These are phyloP conservation scores for Hirsutella minnesotensis DNA, from an alignment of 2,329 filamentous ascomycete species.

Conservation along the genomic window DNA sequence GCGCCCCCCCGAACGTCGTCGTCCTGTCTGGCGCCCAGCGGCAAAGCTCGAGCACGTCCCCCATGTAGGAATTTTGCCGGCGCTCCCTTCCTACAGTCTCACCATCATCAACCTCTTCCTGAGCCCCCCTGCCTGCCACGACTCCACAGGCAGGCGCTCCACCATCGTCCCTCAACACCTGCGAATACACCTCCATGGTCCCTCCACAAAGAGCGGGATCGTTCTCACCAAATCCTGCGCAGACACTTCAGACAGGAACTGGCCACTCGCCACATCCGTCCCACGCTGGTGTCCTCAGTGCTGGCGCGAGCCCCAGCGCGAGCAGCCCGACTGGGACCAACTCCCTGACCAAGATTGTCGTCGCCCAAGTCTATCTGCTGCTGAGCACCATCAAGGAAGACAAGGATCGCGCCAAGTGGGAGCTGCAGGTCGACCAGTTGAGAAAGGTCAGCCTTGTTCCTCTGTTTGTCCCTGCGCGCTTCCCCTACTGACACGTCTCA, in stretches of 20 bases:
- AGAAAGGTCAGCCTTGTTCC: constrained; percentile 58
- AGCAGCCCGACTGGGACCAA: constrained; percentile 50
- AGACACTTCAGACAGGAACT: constrained; percentile 43
- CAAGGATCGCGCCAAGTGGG: constrained; percentile 82
- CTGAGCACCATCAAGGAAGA: constrained; percentile 93
- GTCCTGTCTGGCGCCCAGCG: background rate
- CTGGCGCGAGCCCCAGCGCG: constrained; percentile 49
- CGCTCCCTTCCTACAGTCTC: constrained; percentile 14
- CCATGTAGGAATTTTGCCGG: constrained; percentile 23
- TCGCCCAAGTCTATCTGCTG: constrained; percentile 89
- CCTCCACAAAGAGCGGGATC: constrained; percentile 50
- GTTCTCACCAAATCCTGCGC: constrained; percentile 50
- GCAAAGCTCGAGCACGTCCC: constrained; percentile 4
- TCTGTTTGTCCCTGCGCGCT: background rate
- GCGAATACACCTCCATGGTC: constrained; percentile 39
- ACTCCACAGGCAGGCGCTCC: constrained; percentile 24
- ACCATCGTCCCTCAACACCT: constrained; percentile 17
- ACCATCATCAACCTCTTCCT: constrained; percentile 11
- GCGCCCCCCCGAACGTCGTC: background rate
- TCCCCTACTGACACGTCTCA: background rate
- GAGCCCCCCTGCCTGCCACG: constrained; percentile 22
- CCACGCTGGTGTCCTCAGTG: constrained; percentile 43
- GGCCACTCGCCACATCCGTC: constrained; percentile 46
- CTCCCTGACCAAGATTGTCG: constrained; percentile 81
- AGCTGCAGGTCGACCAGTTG: constrained; percentile 81